Base-by-base conservation (phyloP, 2,329 filamentous ascomycete species). In the Aschersonia sp. region DNA sequence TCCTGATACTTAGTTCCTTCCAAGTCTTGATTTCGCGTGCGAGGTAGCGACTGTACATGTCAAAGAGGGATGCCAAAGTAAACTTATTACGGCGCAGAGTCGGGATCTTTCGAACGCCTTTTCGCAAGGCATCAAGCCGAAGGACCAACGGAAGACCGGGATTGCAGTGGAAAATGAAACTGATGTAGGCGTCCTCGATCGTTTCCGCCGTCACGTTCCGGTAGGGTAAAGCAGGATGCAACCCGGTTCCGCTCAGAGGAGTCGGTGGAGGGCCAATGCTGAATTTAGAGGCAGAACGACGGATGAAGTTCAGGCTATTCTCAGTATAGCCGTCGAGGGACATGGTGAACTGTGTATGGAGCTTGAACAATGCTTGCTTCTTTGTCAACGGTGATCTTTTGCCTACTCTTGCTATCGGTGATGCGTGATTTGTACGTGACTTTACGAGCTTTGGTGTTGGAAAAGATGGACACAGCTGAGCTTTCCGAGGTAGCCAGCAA, bases 81-180 rank as follows among this genome's bases (percentile, higher is more conserved):
- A 73, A 80, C 64, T 94, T 94, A 51, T 86, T 86, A 56, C 91
- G 89, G 60, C 88, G 94, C 59, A 84, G 88, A 4, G 89, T 89
- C 2, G 87, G 87, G 31, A 72, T 80, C 44, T 20, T 20, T 20
- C 82, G 77, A 62, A 96, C 95, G 9, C 80, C 79, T 56, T 85
- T 85, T 49, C 81, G 78, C 45, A 96, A 67, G 47, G 82, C 78
- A 3, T 72, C 65, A 1, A 85, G 84, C 64, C 94, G 84, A 43
- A 77, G 77, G 12, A 79, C 74, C n/a, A 73, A 61, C 6, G 64
- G 57, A 45, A 95, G 81, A 43, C 78, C 81, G 4, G 89, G 89
- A 62, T 96, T 96, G 71, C 89, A 95, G 64, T 89, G 87, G 49
- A 96, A 73, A 56, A 96, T 85, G 62, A 96, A 96, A 54, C 72